Percentiles rank a stretch among this genome's conserved stretches.
These are phyloP conservation scores for Tuber indicum DNA, from an alignment of 495 filamentous ascomycete genomes.

Conservation along the genomic window DNA sequence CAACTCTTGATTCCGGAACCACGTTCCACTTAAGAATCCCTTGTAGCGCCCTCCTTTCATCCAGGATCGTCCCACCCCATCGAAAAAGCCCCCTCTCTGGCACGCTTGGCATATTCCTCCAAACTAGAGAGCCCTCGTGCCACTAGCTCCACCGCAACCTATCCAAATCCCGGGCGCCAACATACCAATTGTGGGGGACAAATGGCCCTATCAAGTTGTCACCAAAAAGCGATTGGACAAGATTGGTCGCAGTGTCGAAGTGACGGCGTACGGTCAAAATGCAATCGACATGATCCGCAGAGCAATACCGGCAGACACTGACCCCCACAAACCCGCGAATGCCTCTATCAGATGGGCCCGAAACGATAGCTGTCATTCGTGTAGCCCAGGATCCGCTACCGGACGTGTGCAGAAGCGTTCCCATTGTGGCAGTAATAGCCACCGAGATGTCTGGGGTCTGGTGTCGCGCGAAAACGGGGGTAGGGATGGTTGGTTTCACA, in stretches of 20 bases:
- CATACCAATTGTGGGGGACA: constrained; percentile 37
- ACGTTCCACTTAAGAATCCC: constrained; percentile 33
- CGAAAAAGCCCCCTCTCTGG: constrained; percentile 21
- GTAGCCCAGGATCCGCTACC: constrained; percentile 15
- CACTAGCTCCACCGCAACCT: background rate
- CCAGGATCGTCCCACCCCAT: constrained; percentile 15
- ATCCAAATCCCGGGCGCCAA: constrained; percentile 26
- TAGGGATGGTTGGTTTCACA: constrained; percentile 34
- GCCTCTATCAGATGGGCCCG: constrained; percentile 33
- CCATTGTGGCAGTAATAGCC: constrained; percentile 34
- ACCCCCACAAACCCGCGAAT: constrained; percentile 6
- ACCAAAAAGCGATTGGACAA: constrained; percentile 26
- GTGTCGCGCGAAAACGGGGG: constrained; percentile 21
- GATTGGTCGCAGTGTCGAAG: constrained; percentile 33
- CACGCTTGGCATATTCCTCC: constrained; percentile 34
- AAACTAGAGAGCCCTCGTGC: constrained; percentile 23
- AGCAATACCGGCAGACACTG: constrained; percentile 21
- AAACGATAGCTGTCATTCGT: constrained; percentile 33
- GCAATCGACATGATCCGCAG: constrained; percentile 25
- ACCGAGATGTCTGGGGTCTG: constrained; percentile 29
- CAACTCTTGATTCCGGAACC: constrained; percentile 20
- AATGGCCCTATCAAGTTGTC: constrained; percentile 36
- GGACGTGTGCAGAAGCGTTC: constrained; percentile 22
- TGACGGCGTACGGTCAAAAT: constrained; percentile 32
- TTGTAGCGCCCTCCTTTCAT: constrained; percentile 16